These are phyloP conservation scores for Pontederia paniculata DNA, from an alignment of 176 grass and related monocot genomes.

Conservation along the genomic window DNA sequence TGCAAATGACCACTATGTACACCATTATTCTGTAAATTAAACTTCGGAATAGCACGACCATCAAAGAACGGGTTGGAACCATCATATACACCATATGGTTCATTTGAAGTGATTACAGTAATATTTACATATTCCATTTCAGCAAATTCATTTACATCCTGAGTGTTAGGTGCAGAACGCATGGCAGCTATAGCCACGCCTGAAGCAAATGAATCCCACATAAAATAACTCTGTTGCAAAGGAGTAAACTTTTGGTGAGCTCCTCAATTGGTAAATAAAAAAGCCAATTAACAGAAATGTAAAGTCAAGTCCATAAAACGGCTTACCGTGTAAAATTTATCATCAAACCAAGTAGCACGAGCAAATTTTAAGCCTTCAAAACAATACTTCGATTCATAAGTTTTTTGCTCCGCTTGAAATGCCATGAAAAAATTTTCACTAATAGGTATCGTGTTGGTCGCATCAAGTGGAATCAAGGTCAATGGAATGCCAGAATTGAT, in stretches of 20 bases:
- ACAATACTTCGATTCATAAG: slow-evolving; percentile 52
- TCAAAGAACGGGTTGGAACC: slow-evolving; percentile 68
- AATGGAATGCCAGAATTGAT: slow-evolving; percentile 54
- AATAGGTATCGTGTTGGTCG: slow-evolving; percentile 61
- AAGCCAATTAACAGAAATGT: background rate
- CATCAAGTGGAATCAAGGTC: slow-evolving; percentile 65
- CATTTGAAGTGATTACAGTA: slow-evolving; percentile 56
- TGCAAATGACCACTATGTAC: slow-evolving; percentile 76
- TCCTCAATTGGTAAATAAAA: background rate
- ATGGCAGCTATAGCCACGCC: slow-evolving; percentile 50
- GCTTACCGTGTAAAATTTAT: slow-evolving; percentile 28
- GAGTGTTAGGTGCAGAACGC: slow-evolving; percentile 19
- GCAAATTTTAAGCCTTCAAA: slow-evolving; percentile 42
- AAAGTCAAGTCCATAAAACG: background rate
- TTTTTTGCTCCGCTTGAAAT: slow-evolving; percentile 33
- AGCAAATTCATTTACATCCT: slow-evolving; percentile 42
- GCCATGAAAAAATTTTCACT: slow-evolving; percentile 36
- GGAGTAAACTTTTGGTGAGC: background rate
- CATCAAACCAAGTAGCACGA: slow-evolving; percentile 33
- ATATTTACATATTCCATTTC: slow-evolving; percentile 54
- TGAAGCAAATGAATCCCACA: slow-evolving; percentile 67
- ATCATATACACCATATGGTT: slow-evolving; percentile 41
- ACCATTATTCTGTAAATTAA: slow-evolving; percentile 28
- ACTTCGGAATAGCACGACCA: slow-evolving; percentile 33
- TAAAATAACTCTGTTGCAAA: slow-evolving; percentile 38